Evolutionary conservation across 2,329 filamentous ascomycete species (phyloP).

Genomic region (Salinomyces thailandicus): DNA sequence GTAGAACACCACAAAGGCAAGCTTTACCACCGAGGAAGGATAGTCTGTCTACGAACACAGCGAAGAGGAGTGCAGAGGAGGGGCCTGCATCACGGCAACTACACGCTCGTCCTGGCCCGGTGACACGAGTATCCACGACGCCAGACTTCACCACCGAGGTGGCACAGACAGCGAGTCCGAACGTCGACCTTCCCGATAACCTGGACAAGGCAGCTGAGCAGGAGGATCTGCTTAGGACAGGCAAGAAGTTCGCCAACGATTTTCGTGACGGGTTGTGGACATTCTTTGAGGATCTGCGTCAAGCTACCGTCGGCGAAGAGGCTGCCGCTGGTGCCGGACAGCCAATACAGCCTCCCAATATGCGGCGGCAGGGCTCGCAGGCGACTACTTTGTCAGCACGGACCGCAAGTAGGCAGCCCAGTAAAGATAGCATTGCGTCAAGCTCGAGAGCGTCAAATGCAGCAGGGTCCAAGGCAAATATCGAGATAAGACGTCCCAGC

Average conservation of each 20-base stretch:
- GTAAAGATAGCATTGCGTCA: slow-evolving; percentile 17
- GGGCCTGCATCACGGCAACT: background rate
- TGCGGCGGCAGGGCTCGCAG: slow-evolving; percentile 16
- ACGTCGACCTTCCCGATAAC: slow-evolving; percentile 11
- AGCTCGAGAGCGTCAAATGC: slow-evolving; percentile 13
- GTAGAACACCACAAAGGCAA: background rate
- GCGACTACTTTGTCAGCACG: slow-evolving; percentile 10
- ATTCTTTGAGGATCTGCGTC: slow-evolving; percentile 88
- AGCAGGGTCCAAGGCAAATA: slow-evolving; percentile 11
- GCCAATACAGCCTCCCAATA: background rate
- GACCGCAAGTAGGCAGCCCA: slow-evolving; percentile 11
- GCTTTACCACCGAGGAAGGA: slow-evolving; percentile 13
- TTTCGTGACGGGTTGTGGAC: slow-evolving; percentile 84
- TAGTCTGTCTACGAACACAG: slow-evolving; percentile 8
- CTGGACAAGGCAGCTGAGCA: slow-evolving; percentile 31
- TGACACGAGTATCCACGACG: slow-evolving; percentile 12
- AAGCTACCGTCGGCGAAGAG: slow-evolving; percentile 93
- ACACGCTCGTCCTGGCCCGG: slow-evolving; percentile 3
- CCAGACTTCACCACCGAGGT: slow-evolving; percentile 16
- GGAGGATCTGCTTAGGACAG: slow-evolving; percentile 44
- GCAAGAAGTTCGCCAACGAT: slow-evolving; percentile 77
- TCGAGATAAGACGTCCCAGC: slow-evolving; percentile 7
- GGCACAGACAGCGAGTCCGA: slow-evolving; percentile 24
- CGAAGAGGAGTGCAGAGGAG: slow-evolving; percentile 8
- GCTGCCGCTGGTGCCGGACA: slow-evolving; percentile 47